Evolutionary conservation across 129 eudicot genomes (phyloP).

Genomic region (Calendula officinalis): DNA sequence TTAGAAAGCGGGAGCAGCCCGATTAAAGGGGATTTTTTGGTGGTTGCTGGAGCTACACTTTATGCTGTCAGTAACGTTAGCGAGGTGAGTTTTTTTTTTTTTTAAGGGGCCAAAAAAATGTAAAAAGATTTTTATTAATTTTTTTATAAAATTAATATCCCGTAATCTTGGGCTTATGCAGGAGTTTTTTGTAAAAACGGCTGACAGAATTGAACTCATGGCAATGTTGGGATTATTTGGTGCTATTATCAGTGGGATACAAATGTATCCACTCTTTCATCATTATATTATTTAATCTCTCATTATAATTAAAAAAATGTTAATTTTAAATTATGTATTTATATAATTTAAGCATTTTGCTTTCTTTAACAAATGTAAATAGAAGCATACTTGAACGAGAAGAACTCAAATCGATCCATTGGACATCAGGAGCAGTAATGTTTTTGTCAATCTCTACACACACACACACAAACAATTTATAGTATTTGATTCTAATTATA

Average conservation of each 20-base stretch:
- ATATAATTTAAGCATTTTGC: neutral
- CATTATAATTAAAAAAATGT: no score
- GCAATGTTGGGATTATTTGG: neutral
- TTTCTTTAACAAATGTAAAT: constrained; percentile 39
- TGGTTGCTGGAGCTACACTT: neutral
- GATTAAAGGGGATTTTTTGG: neutral
- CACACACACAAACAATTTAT: no score
- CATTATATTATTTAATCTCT: no score
- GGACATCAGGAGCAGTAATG: constrained; percentile 82
- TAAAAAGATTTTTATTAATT: no score
- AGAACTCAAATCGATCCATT: constrained; percentile 82
- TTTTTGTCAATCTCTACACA: no score
- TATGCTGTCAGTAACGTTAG: neutral
- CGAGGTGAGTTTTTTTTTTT: neutral
- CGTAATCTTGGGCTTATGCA: neutral
- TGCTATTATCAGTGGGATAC: neutral
- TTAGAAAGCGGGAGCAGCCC: neutral
- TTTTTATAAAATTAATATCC: no score
- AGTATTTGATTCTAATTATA: neutral
- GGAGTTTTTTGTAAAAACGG: neutral
- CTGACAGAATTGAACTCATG: no score
- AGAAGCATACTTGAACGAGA: constrained; percentile 79
- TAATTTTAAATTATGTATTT: no score
- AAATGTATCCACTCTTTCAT: neutral
- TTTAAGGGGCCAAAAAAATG: no score